Base-by-base conservation (phyloP, 768 basidiomycete genomes). In the Naganishia vishniacii region DNA sequence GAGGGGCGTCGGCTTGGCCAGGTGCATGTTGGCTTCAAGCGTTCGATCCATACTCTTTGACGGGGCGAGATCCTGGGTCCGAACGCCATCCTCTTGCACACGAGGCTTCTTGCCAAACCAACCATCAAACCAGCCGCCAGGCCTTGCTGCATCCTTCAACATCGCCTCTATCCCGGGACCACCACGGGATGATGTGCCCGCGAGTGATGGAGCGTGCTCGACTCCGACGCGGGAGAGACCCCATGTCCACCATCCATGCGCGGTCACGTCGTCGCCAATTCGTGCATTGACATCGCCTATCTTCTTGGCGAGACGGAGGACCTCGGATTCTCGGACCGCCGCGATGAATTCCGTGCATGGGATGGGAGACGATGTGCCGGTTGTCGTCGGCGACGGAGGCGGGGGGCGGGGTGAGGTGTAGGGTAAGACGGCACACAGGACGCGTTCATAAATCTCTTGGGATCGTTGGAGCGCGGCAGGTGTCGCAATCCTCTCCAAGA, bases 401-500 rank as follows among this genome's bases (percentile, higher is more conserved):
- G 23, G 3, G 45, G 9, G 25, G 40, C 8, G 31, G 25, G 47
- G 34, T 3, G 34, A 32, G 25, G 29, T 40, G 16, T 26, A 32
- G 25, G 31, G 49, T 23, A 62, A 13, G 18, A 66, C 37, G 5
- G 28, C 37, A 13, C 53, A 58, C 7, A 76, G 65, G 15, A 77
- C 68, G 18, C 65, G 65, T 64, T 75, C 68, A 62, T 77, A 77
- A 1, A 73, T 49, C 18, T 75, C 72, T 56, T 72, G 71, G 0
- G 74, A 72, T 44, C 71, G 69, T 12, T 59, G 7, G 0, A 73
- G 51, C 2, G 69, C 61, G 12, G 71, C 64, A 4, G 59, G 48
- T 5, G 72, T 71, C 5, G 66, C 66, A 23, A 77, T 71, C 20
- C 75, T 51, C 61, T 77, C 75, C 40, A 74, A 46, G 16, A 74